Percentiles rank a stretch among this genome's conserved stretches.
Conservation (phyloP, 352 stramenopile genomes). For the Globisporangium parvum region DNA sequence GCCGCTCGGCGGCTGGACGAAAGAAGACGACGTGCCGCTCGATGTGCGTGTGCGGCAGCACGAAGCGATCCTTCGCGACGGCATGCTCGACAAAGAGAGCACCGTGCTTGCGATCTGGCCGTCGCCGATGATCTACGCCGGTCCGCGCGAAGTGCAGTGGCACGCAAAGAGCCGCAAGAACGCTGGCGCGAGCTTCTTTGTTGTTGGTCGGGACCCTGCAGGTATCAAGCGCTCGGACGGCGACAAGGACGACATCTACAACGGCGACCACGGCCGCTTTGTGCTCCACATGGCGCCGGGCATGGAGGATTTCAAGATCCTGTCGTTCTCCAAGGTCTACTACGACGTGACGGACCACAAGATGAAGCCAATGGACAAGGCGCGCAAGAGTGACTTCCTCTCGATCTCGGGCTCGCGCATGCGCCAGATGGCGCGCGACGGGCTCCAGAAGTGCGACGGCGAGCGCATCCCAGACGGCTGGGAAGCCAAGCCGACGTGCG, state of each 20-base stretch:
- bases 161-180: constrained; percentile 96
- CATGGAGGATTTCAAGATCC: constrained; percentile 93
- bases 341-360: constrained; percentile 97
- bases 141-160: constrained; percentile 97
- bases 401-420: constrained; percentile 98
- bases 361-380: constrained; percentile 95
- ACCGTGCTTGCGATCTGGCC: constrained; percentile 99
- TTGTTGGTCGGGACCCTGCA: constrained; percentile 95
- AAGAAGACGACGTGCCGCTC: constrained; percentile 96
- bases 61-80: constrained; percentile 88
- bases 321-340: constrained; percentile 96
- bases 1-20: constrained; percentile 97
- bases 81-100: constrained; percentile 94
- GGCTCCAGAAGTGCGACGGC: constrained; percentile 87
- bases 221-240: constrained; percentile 96
- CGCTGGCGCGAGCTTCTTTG: constrained; percentile 96
- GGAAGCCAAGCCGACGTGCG: constrained; percentile 85
- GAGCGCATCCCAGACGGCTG: constrained; percentile 63
- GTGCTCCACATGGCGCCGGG: constrained; percentile 95
- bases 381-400: constrained; percentile 94
- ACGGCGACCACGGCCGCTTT: constrained; percentile 95
- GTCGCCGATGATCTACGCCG: constrained; percentile 98
- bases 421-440: constrained; percentile 93
- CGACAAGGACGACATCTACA: constrained; percentile 95
- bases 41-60: constrained; percentile 97